Percentiles rank a stretch among this genome's conserved stretches.
phyloP scores from a whole-genome alignment of 2,329 filamentous ascomycete species.

The Botrytis hyacinthi region DNA sequence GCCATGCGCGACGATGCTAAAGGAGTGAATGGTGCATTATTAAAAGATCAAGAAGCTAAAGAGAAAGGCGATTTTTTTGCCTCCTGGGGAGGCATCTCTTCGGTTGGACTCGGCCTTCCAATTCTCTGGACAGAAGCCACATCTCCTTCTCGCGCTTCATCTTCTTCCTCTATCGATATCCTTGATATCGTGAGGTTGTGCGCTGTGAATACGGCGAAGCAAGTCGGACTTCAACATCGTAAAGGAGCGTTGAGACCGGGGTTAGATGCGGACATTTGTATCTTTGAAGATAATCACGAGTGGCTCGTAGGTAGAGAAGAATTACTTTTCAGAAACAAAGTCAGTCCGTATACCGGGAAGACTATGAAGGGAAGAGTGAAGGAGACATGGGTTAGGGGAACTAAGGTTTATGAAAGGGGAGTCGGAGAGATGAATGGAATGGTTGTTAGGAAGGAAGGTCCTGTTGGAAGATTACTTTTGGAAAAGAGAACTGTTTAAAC shows the following conservation, averaged over 20 bases:
- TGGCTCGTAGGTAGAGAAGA: constrained; percentile 73
- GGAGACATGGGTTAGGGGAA: constrained; percentile 39
- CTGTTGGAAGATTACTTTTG: constrained; percentile 50
- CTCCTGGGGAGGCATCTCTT: constrained; percentile 95
- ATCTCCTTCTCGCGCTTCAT: constrained; percentile 31
- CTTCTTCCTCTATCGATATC: constrained; percentile 42
- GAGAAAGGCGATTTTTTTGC: constrained; percentile 83
- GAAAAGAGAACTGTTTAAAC: constrained; percentile 41
- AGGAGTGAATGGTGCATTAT: constrained; percentile 31
- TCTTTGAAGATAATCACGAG: constrained; percentile 81
- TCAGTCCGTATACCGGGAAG: constrained; percentile 53
- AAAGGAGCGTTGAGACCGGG: constrained; percentile 82
- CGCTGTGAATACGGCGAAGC: constrained; percentile 78
- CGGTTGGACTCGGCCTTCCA: constrained; percentile 85
- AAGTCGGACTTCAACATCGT: constrained; percentile 77
- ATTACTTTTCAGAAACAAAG: constrained; percentile 65
- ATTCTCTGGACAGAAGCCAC: constrained; percentile 67
- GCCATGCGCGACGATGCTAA: constrained; percentile 33
- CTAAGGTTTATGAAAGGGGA: constrained; percentile 36
- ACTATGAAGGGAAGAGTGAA: constrained; percentile 53
- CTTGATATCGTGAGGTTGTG: constrained; percentile 84
- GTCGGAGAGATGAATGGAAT: constrained; percentile 40
- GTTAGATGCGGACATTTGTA: constrained; percentile 85
- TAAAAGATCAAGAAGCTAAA: constrained; percentile 40
- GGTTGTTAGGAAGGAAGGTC: constrained; percentile 46